Base-by-base conservation (phyloP, 2,329 filamentous ascomycete genomes). In the Talaromyces verruculosus region DNA sequence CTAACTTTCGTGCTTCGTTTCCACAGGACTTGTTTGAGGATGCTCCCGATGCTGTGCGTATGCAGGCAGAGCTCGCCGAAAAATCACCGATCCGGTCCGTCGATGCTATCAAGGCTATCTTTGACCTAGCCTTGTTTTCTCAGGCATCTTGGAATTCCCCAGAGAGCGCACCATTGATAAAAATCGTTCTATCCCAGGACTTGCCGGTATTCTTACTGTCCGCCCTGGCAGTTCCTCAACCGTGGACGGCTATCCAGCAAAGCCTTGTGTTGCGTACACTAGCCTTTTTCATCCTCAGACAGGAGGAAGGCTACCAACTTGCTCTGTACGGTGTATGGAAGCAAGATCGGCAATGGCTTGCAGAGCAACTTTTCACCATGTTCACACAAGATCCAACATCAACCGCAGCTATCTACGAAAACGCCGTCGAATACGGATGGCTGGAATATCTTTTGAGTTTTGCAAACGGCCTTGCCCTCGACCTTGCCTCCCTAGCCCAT, bases 281-380 rank as follows among this genome's bases (percentile, higher is more conserved):
- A 71, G 89, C 91, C 61, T 90, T 91, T 11, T 97, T 96, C 75
- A 83, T 97, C 33, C 86, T 89, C 73, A 93, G 93, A 77, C 86
- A 88, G 65, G 88, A 92, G 11, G 85, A 89, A 4, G 87, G 93
- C 64, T 91, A 92, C 75, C 89, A 93, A 70, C 96, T 97, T 69
- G 94, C 97, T 15, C 85, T 99, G 65, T 90, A 97, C 74, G 93
- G 92, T 66, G 81, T 97, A 5, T 98, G 94, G 93, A 89, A 90
- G 71, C 93, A 95, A 74, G 92, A 98, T 75, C 91, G 89, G 70
- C 85, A 89, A 22, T 98, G 93, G 90, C 91, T 98, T 17, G 89
- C 89, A 10, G 87, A 89, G 69, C 88, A 91, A 66, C 87, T 99
- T 39, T 88, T 94, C 49, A 89, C 93, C 67, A 85, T 87, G 8